Percentiles rank a stretch among this genome's conserved stretches.
These are phyloP conservation scores for Fomitopsis schrenkii DNA, from an alignment of 1,284 basidiomycete genomes.

Conservation along the genomic window DNA sequence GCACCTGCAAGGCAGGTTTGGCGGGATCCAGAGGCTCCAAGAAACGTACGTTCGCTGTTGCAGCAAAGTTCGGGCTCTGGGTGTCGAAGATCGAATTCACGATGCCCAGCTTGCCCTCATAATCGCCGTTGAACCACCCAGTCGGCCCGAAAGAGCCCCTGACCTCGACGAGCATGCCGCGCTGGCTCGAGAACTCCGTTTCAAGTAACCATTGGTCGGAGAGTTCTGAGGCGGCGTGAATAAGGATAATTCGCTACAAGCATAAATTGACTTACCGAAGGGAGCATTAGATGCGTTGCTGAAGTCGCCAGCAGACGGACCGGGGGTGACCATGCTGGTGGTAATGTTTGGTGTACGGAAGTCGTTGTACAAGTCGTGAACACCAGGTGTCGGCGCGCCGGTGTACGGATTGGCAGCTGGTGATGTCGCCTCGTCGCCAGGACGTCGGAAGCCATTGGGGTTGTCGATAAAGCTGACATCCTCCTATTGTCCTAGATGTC, in stretches of 20 bases:
- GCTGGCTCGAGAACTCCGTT: constrained; percentile 33
- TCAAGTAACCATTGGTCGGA: constrained; percentile 44
- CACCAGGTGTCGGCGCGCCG: constrained; percentile 41
- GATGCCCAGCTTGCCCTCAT: constrained; percentile 46
- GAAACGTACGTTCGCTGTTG: constrained; percentile 28
- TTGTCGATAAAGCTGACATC: background rate
- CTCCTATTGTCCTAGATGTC: background rate
- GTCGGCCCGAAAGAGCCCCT: constrained; percentile 35
- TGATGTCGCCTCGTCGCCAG: background rate
- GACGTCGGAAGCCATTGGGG: background rate
- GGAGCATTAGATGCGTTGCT: constrained; percentile 6
- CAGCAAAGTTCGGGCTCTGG: constrained; percentile 24
- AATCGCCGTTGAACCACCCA: constrained; percentile 50
- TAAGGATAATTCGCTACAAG: background rate
- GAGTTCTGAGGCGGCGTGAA: constrained; percentile 17
- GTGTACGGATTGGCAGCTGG: constrained; percentile 15
- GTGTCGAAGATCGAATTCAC: constrained; percentile 35
- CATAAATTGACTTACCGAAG: constrained; percentile 3
- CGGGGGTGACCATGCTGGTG: constrained; percentile 7
- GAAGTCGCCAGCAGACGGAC: constrained; percentile 4
- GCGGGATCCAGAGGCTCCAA: constrained; percentile 18
- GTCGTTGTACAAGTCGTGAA: constrained; percentile 17
- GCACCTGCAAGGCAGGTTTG: constrained; percentile 21
- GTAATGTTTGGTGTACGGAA: constrained; percentile 26
- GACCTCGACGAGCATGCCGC: constrained; percentile 48